Evolutionary conservation across 805 yeast genomes (phyloP).

Genomic region (Hanseniaspora jakobsenii): DNA sequence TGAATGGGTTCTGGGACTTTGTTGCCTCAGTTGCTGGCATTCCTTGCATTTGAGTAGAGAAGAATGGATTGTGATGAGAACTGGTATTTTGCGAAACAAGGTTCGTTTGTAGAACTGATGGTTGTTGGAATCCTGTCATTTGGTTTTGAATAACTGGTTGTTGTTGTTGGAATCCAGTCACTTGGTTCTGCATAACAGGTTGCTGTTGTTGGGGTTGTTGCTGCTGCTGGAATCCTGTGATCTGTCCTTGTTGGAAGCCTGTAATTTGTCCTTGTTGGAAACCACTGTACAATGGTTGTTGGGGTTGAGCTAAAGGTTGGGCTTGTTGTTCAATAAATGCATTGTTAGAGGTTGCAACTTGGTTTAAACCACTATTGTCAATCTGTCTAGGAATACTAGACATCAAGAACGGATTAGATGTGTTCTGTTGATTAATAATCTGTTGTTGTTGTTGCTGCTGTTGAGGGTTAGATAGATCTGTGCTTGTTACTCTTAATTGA

Average conservation of each 20-base stretch:
- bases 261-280: conserved; percentile 19
- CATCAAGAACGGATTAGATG: conserved; percentile 20
- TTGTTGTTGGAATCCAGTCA: conserved; percentile 21
- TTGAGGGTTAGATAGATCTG: conserved; percentile 24
- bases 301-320: conserved; percentile 24
- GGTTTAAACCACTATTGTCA: background rate
- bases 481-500: conserved; percentile 26
- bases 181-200: conserved; percentile 19
- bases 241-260: conserved; percentile 21
- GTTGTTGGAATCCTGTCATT: conserved; percentile 16
- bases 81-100: conserved; percentile 1
- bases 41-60: conserved; percentile 13
- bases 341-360: background rate
- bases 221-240: no score
- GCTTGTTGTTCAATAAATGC: conserved; percentile 2
- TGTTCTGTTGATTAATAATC: conserved; percentile 18
- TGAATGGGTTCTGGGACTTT: conserved; percentile 32
- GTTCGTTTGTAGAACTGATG: conserved; percentile 1
- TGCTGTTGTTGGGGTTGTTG: conserved; percentile 17
- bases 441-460: conserved; percentile 18
- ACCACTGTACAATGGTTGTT: conserved; percentile 21
- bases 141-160: no score
- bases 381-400: conserved; percentile 17
- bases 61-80: conserved; percentile 15
- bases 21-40: conserved; percentile 21